These are phyloP conservation scores for Stachybotrys chlorohalonatus DNA, from an alignment of 2,329 filamentous ascomycete species.

Conservation along the genomic window DNA sequence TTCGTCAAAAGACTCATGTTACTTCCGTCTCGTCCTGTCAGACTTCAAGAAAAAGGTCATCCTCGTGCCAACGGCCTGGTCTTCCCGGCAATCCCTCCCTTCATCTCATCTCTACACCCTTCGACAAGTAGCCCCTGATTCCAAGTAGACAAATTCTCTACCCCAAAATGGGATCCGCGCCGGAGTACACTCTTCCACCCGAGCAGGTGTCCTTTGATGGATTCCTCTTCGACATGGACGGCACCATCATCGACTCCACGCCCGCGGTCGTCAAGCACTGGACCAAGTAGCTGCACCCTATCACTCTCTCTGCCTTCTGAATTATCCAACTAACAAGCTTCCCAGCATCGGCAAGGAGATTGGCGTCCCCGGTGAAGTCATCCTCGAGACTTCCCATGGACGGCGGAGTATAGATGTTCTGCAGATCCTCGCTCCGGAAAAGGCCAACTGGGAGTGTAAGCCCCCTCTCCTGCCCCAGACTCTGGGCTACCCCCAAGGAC, in stretches of 20 bases:
- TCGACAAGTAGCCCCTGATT: background rate
- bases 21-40: no score
- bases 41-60: no score
- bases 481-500: background rate
- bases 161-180: conserved; percentile 22
- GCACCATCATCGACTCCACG: conserved; percentile 77
- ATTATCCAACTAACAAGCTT: background rate
- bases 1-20: no score
- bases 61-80: no score
- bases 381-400: conserved; percentile 86
- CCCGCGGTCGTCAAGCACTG: conserved; percentile 70
- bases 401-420: conserved; percentile 82
- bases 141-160: background rate
- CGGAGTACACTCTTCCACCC: conserved; percentile 32
- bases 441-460: conserved; percentile 90
- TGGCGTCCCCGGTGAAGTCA: conserved; percentile 72
- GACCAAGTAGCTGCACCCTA: conserved; percentile 42
- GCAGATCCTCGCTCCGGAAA: conserved; percentile 67
- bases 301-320: background rate
- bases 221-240: conserved; percentile 69
- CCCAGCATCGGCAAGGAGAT: conserved; percentile 70
- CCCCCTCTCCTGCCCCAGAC: conserved; percentile 11
- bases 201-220: conserved; percentile 41
- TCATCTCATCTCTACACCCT: no score
- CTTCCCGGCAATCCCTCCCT: no score